Evolutionary conservation across 208 protist species (phyloP), one percentile per base, ranked within the genome.

Genomic region (Perkinsela sp.): DNA sequence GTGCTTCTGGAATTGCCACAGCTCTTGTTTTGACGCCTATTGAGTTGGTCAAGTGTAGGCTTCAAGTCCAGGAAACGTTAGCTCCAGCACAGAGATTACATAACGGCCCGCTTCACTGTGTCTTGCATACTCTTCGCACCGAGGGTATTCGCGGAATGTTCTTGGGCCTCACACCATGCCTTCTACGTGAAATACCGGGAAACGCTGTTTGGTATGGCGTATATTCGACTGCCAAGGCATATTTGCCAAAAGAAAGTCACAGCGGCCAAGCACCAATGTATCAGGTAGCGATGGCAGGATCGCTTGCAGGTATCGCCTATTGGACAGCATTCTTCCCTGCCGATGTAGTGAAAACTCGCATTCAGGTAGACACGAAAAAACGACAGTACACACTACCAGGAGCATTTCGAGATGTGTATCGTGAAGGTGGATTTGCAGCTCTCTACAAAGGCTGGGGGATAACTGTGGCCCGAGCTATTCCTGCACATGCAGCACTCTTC

Each of bases 11-110:
- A 1, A 75, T 85, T 28, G 84, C 80, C 0, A 76, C 80, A 6
- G 73, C 77, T n/a, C 29, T 78, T 30, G 86, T 76, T 40, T 68
- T 90, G 1, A 85, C 84, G 0, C 86, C 87, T 0, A 81, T 90
- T 32, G 84, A 90, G 71, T 73, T 89, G 28, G 76, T 92, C 31
- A 90, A 89, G 83, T 90, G 83, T 67, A 74, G 70, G 31, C 75
- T 92, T 80, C 84, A 90, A 73, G 79, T 79, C 0, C 82, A 80
- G 80, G 89, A 93, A 66, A 91, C 84, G 0, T 70, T 90, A 0
- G 84, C 86, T 0, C 72, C 77, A 0, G 75, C 75, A 0, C 78
- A n/a, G 40, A 74, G 84, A 22, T 71, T 83, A 30, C 83, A 84
- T 71, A 30, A 67, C 29, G 72, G 74, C 28, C 80, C 82, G 22